Conservation (phyloP, 2,329 filamentous ascomycete genomes). For the Cadophora gregata region DNA sequence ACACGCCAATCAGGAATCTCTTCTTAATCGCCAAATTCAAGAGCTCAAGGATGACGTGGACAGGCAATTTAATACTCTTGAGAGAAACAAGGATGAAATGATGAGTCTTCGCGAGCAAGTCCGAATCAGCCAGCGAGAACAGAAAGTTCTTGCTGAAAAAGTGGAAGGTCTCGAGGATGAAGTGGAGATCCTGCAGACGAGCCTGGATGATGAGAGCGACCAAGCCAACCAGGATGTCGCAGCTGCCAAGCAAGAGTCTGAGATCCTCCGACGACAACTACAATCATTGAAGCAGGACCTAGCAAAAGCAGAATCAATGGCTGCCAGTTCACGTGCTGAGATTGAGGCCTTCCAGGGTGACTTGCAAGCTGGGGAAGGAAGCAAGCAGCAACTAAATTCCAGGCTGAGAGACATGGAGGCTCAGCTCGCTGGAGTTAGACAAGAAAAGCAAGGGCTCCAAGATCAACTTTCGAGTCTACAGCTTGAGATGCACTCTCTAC, state of each 20-base stretch:
- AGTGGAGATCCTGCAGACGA: slow-evolving; percentile 72
- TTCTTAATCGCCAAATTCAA: slow-evolving; percentile 75
- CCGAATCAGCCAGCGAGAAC: slow-evolving; percentile 68
- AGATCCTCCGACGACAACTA: slow-evolving; percentile 53
- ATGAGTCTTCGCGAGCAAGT: slow-evolving; percentile 71
- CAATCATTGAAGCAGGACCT: slow-evolving; percentile 44
- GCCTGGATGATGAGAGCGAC: slow-evolving; percentile 63
- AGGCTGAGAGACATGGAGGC: slow-evolving; percentile 63
- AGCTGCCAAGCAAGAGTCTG: slow-evolving; percentile 50
- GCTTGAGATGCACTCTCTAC: slow-evolving; percentile 64
- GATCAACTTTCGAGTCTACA: slow-evolving; percentile 66
- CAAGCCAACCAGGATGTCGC: slow-evolving; percentile 57
- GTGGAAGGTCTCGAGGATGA: slow-evolving; percentile 75
- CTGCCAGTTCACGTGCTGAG: slow-evolving; percentile 40
- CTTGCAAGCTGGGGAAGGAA: slow-evolving; percentile 44
- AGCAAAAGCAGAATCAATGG: slow-evolving; percentile 39
- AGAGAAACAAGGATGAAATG: slow-evolving; percentile 69
- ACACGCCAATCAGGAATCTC: slow-evolving; percentile 72
- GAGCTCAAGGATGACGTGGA: slow-evolving; percentile 75
- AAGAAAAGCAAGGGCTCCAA: slow-evolving; percentile 68
- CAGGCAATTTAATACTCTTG: slow-evolving; percentile 67
- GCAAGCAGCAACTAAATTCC: slow-evolving; percentile 58
- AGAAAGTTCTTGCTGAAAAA: slow-evolving; percentile 67
- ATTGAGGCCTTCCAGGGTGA: slow-evolving; percentile 43
- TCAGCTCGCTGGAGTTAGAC: slow-evolving; percentile 60